Evolutionary conservation across 192 early-diverging fungal genomes (phyloP).

Genomic region (Thoreauomyces humboldtii): DNA sequence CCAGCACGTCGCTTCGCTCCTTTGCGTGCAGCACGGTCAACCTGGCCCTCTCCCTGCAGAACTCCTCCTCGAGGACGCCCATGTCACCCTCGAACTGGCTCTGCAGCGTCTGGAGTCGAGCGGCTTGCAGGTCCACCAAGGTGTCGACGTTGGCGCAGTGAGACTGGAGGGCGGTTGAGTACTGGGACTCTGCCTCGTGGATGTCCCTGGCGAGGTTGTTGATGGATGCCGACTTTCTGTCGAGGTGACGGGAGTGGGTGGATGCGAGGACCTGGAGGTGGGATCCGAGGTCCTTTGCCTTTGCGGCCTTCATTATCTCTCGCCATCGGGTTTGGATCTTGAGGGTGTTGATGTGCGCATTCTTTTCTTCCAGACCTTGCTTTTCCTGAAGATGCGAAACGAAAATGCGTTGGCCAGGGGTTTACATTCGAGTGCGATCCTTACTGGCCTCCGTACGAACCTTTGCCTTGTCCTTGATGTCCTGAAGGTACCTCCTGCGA

Average conservation of each 20-base stretch:
- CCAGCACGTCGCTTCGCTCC: constrained; percentile 53
- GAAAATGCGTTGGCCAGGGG: not conserved
- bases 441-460: too few species aligned
- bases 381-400: constrained; percentile 42
- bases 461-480: constrained; percentile 51
- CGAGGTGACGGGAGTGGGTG: constrained; percentile 53
- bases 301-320: constrained; percentile 61
- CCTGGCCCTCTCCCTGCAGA: constrained; percentile 50
- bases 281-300: constrained; percentile 37
- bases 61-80: constrained; percentile 49
- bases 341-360: constrained; percentile 49
- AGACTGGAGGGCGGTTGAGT: constrained; percentile 47
- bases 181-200: constrained; percentile 56
- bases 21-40: constrained; percentile 50
- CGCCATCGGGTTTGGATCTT: constrained; percentile 63
- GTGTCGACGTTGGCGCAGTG: constrained; percentile 60
- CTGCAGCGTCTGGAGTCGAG: constrained; percentile 42
- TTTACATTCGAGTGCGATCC: not conserved
- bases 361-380: constrained; percentile 50
- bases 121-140: constrained; percentile 52
- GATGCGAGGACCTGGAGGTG: constrained; percentile 46
- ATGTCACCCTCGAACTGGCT: constrained; percentile 51
- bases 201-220: constrained; percentile 40
- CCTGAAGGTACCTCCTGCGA: constrained; percentile 43
- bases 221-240: constrained; percentile 44